These are phyloP conservation scores for Fraxinus floribunda DNA, from an alignment of 305 asterid genomes.

Conservation along the genomic window DNA sequence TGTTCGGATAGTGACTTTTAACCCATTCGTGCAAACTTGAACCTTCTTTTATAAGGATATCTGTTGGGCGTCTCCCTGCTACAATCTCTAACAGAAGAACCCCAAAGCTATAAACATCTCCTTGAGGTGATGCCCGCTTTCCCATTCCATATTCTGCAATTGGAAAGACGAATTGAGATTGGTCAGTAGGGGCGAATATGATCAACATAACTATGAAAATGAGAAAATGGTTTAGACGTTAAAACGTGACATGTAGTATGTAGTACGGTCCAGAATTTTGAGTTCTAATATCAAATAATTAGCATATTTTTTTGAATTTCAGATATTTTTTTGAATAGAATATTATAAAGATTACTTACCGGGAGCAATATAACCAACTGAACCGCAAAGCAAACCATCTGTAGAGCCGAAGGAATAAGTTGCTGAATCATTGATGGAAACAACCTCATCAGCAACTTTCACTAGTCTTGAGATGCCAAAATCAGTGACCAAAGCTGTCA, in stretches of 20 bases:
- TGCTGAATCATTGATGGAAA: constrained; percentile 38
- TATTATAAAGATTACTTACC: constrained; percentile 34
- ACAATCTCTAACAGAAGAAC: constrained; percentile 66
- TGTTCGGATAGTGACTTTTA: constrained; percentile 59
- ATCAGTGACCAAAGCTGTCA: constrained; percentile 76
- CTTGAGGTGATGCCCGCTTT: constrained; percentile 66
- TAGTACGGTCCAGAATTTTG: neutral
- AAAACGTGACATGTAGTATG: neutral
- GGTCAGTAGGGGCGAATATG: neutral
- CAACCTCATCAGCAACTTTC: constrained; percentile 36
- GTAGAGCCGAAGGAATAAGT: constrained; percentile 53
- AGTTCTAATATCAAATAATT: neutral
- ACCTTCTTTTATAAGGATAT: constrained; percentile 61
- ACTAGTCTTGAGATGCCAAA: constrained; percentile 71
- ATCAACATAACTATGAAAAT: neutral
- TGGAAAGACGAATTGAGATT: neutral
- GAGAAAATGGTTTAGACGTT: neutral
- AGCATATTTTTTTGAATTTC: too few species aligned
- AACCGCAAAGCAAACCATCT: constrained; percentile 72
- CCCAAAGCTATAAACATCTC: constrained; percentile 78
- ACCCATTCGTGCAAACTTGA: constrained; percentile 74
- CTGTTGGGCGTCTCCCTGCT: constrained; percentile 74
- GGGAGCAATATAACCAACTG: constrained; percentile 89
- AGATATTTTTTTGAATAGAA: too few species aligned
- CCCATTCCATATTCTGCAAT: constrained; percentile 88